These are phyloP conservation scores for Fusarium nisikadoi DNA, from an alignment of 2,329 filamentous ascomycete species.

Conservation along the genomic window DNA sequence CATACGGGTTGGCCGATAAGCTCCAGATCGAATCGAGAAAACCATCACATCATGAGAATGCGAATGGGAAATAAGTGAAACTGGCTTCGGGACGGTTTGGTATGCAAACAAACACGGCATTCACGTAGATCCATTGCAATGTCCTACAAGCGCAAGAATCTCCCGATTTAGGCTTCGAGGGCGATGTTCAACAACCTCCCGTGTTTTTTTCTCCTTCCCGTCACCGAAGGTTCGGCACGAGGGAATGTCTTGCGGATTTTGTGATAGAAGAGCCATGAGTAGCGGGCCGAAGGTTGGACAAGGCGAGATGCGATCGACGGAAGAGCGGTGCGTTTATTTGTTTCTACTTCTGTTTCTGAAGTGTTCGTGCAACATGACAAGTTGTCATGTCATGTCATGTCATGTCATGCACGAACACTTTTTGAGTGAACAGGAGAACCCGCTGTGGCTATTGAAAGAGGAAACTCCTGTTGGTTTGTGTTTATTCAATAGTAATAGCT, in stretches of 20 bases:
- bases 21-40: not conserved
- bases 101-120: constrained; percentile 14
- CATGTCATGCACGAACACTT: constrained; percentile 5
- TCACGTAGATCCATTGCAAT: not conserved
- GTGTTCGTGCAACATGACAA: constrained; percentile 8
- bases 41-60: not conserved
- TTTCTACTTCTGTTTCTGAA: not conserved
- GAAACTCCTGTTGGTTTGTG: constrained; percentile 17
- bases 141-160: constrained; percentile 41
- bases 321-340: constrained; percentile 4
- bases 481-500: not conserved
- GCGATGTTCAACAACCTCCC: constrained; percentile 16
- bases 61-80: not conserved
- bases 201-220: not conserved
- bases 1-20: not conserved
- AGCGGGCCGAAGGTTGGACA: constrained; percentile 31
- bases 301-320: constrained; percentile 27
- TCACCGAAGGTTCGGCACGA: constrained; percentile 28
- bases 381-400: constrained; percentile 5
- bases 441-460: constrained; percentile 1
- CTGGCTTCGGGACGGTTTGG: not conserved
- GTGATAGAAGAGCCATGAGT: constrained; percentile 28
- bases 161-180: constrained; percentile 37
- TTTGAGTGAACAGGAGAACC: constrained; percentile 5
- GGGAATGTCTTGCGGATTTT: constrained; percentile 42